Conservation (phyloP, 371 early-diverging fungal species). For the Mucor mucedo region DNA sequence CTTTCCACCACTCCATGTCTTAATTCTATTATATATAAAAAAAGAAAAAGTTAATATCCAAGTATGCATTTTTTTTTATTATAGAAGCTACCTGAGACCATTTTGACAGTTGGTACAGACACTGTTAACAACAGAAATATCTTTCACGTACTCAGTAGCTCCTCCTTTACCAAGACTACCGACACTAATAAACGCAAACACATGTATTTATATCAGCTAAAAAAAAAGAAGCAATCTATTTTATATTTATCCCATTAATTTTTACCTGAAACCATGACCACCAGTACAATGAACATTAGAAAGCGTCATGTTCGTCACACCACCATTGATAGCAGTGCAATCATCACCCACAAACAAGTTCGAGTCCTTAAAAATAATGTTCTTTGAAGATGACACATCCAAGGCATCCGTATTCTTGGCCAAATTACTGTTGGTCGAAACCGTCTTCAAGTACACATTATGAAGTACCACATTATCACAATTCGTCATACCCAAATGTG, state of each 20-base stretch:
- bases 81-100: conserved; percentile 20
- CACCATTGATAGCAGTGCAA: conserved; percentile 39
- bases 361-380: conserved; percentile 28
- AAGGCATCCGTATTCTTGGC: conserved; percentile 44
- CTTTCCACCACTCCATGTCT: conserved; percentile 45
- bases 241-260: background rate
- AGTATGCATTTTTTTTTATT: too few species aligned
- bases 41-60: too few species aligned
- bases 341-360: conserved; percentile 37
- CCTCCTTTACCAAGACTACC: conserved; percentile 43
- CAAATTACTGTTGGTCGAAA: conserved; percentile 26
- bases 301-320: conserved; percentile 35
- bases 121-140: conserved; percentile 26
- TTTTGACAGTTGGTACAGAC: conserved; percentile 42
- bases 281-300: conserved; percentile 30
- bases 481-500: conserved; percentile 36
- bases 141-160: conserved; percentile 29
- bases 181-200: conserved; percentile 17
- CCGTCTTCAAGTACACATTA: conserved; percentile 27
- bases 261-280: conserved; percentile 36
- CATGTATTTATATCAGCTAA: background rate
- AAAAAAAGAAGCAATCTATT: background rate
- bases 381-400: conserved; percentile 37
- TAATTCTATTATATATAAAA: conserved; percentile 22
- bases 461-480: conserved; percentile 30